Conservation (phyloP, 257 asterid genomes). For the Solanum etuberosum region DNA sequence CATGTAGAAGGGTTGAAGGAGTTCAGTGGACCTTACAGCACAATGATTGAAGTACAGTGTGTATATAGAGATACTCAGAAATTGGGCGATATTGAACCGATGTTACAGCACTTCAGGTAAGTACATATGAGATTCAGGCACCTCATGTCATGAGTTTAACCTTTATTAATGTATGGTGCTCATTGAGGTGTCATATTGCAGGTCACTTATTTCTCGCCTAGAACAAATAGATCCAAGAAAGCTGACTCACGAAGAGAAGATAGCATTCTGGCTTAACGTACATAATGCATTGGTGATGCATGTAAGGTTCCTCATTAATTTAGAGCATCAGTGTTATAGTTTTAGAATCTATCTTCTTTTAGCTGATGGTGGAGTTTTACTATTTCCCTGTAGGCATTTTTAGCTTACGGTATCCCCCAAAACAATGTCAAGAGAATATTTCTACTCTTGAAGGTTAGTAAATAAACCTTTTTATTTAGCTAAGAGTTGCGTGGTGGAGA, state of each 20-base stretch:
- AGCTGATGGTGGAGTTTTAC: neutral
- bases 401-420: constrained; percentile 92
- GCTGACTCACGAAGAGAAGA: constrained; percentile 78
- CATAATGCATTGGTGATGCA: constrained; percentile 98
- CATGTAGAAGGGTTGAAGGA: constrained; percentile 87
- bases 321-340: neutral
- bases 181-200: constrained; percentile 13
- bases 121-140: neutral
- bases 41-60: constrained; percentile 86
- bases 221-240: constrained; percentile 74
- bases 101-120: constrained; percentile 74
- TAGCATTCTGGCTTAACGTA: constrained; percentile 94
- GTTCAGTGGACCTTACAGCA: constrained; percentile 98
- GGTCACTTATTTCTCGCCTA: constrained; percentile 80
- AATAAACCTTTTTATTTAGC: neutral
- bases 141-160: neutral
- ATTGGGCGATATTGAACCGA: constrained; percentile 57
- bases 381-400: constrained; percentile 50
- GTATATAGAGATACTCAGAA: constrained; percentile 74
- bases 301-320: constrained; percentile 29
- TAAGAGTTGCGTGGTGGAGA: neutral
- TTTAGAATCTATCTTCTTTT: neutral
- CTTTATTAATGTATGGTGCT: neutral
- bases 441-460: constrained; percentile 71
- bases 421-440: constrained; percentile 74